Conservation (phyloP, 257 asterid genomes). For the Nicotiana benthamiana region DNA sequence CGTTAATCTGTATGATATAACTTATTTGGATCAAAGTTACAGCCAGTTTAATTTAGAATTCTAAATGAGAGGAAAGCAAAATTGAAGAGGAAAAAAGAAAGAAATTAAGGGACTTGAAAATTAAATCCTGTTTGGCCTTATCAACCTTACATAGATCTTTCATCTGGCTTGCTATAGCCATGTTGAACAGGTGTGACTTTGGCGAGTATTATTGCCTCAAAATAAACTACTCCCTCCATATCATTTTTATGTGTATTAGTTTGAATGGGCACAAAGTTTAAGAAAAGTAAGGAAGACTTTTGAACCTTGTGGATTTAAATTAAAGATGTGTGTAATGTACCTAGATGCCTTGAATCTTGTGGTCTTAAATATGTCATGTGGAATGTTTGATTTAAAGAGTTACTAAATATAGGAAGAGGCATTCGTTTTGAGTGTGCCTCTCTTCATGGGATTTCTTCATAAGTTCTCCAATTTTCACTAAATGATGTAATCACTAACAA, state of each 20-base stretch:
- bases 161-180: not conserved
- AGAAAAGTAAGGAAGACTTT: too few species aligned
- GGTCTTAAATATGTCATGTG: too few species aligned
- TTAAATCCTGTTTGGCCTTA: not conserved
- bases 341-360: too few species aligned
- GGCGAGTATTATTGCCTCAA: not conserved
- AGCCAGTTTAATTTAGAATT: not conserved
- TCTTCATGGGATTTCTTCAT: not conserved
- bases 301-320: too few species aligned
- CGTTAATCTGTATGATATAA: not conserved
- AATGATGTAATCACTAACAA: slow-evolving; percentile 6
- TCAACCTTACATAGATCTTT: not conserved
- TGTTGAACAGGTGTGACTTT: not conserved
- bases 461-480: slow-evolving; percentile 15
- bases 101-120: not conserved
- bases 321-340: too few species aligned
- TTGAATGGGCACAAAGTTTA: too few species aligned
- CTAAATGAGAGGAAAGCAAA: not conserved
- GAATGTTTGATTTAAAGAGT: too few species aligned
- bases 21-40: not conserved
- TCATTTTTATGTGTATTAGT: too few species aligned
- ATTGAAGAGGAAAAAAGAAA: not conserved
- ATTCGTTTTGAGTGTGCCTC: not conserved
- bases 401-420: too few species aligned
- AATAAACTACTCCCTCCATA: not conserved